These are phyloP conservation scores for Magnaporthales sp. DNA, from an alignment of 2,329 filamentous ascomycete species.

Conservation along the genomic window DNA sequence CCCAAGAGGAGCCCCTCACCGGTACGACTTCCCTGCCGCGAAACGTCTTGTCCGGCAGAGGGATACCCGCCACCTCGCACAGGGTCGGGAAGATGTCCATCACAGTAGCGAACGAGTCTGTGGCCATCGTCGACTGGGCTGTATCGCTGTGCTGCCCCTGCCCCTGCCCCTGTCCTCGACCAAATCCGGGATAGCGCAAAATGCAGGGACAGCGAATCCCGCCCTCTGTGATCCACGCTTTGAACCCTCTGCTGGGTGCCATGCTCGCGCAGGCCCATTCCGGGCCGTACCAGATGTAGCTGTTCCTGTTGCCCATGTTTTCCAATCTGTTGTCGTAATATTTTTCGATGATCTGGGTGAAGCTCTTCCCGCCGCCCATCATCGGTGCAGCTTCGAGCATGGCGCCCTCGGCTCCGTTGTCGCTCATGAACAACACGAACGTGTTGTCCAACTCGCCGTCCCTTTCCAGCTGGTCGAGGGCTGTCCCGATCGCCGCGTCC, in stretches of 20 bases:
- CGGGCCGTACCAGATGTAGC: constrained; percentile 48
- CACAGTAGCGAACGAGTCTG: constrained; percentile 22
- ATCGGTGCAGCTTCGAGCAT: constrained; percentile 11
- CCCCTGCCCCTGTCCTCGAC: constrained; percentile 6
- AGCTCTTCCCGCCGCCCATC: constrained; percentile 10
- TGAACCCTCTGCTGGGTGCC: constrained; percentile 18
- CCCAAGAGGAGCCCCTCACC: constrained; percentile 24
- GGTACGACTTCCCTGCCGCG: constrained; percentile 22
- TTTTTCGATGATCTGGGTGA: constrained; percentile 13
- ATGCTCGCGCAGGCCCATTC: constrained; percentile 36
- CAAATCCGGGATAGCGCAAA: constrained; percentile 21
- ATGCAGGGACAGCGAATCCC: constrained; percentile 40
- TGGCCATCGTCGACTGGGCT: constrained; percentile 33
- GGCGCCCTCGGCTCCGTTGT: constrained; percentile 11
- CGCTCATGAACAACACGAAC: constrained; percentile 7
- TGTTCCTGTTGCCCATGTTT: not conserved
- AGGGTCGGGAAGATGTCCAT: constrained; percentile 43
- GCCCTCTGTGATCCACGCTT: constrained; percentile 33
- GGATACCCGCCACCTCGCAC: constrained; percentile 35
- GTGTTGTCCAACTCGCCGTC: not conserved
- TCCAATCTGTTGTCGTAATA: not conserved
- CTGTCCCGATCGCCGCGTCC: constrained; percentile 49
- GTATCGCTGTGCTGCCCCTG: constrained; percentile 16
- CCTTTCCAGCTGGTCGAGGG: constrained; percentile 28
- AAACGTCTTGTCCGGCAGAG: constrained; percentile 43